A percentile compares a stretch with the other conserved stretches of the same genome.
phyloP scores from a whole-genome alignment of 306 rosid genomes.

The Acacia acuminata region DNA sequence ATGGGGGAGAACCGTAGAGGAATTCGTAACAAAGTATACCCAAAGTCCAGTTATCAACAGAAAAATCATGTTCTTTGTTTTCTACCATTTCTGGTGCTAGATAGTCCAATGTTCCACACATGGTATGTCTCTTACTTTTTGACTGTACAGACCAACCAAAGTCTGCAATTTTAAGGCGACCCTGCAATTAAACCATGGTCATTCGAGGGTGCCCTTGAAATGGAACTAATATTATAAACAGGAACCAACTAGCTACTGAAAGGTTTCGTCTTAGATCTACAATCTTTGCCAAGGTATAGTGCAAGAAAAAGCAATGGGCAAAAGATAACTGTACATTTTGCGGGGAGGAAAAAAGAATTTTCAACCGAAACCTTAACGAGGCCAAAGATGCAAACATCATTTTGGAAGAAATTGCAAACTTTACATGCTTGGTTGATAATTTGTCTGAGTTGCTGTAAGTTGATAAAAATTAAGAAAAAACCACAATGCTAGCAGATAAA shows the following conservation, averaged over 20 bases:
- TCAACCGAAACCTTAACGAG: neutral
- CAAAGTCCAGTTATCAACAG: constrained; percentile 92
- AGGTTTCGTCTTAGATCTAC: neutral
- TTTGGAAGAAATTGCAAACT: constrained; percentile 7
- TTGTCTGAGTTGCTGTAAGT: neutral
- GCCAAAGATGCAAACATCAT: constrained; percentile 1
- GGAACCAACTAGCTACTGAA: neutral
- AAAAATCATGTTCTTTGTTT: constrained; percentile 76
- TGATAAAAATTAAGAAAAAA: neutral
- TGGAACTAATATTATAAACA: neutral
- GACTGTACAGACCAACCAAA: constrained; percentile 97
- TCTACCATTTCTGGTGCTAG: constrained; percentile 96
- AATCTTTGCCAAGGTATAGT: neutral
- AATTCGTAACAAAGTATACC: constrained; percentile 90
- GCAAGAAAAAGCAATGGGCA: neutral
- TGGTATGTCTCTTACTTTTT: constrained; percentile 69
- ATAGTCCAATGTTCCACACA: constrained; percentile 96
- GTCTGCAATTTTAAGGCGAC: constrained; percentile 88
- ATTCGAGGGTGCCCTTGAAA: constrained; percentile 7
- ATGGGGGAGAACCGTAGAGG: constrained; percentile 86
- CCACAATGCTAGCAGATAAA: neutral
- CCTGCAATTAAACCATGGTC: constrained; percentile 44
- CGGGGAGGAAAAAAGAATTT: neutral
- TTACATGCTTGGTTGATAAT: neutral
- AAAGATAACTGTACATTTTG: neutral